Percentiles rank a stretch among this genome's conserved stretches.
Evolutionary conservation across 2,329 filamentous ascomycete species (phyloP).

Genomic region (Hymenoscyphus fructigenus): DNA sequence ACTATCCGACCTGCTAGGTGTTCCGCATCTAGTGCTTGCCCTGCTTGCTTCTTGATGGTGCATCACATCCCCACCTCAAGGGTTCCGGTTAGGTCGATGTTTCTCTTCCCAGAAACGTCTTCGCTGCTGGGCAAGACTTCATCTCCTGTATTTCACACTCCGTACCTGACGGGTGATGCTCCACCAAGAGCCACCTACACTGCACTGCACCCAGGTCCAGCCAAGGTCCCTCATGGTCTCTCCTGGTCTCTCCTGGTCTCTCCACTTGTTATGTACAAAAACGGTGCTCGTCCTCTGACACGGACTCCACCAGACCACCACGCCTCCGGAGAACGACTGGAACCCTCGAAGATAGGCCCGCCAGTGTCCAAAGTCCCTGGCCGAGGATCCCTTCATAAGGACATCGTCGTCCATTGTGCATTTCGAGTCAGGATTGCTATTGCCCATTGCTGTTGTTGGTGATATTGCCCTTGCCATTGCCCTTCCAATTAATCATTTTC

Average conservation of each 20-base stretch:
- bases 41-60: no score
- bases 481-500: not conserved
- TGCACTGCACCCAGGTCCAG: slow-evolving; percentile 8
- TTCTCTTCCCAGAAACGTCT: not conserved
- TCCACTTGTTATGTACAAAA: slow-evolving; percentile 25
- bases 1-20: no score
- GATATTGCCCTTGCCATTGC: not conserved
- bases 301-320: slow-evolving; percentile 22
- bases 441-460: slow-evolving; percentile 2
- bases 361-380: slow-evolving; percentile 12
- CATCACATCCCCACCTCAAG: no score
- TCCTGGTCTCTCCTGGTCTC: not conserved
- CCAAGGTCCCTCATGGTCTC: not conserved
- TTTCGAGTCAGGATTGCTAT: slow-evolving; percentile 22
- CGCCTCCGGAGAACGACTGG: slow-evolving; percentile 17
- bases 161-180: slow-evolving; percentile 27
- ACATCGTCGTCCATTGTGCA: slow-evolving; percentile 12
- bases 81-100: no score
- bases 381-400: slow-evolving; percentile 12
- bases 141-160: not conserved
- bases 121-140: not conserved
- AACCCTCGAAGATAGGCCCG: slow-evolving; percentile 24
- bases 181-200: slow-evolving; percentile 15
- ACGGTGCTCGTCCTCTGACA: slow-evolving; percentile 25
- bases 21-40: no score